Conservation (phyloP, 768 basidiomycete species). For the Lactarius indigo region DNA sequence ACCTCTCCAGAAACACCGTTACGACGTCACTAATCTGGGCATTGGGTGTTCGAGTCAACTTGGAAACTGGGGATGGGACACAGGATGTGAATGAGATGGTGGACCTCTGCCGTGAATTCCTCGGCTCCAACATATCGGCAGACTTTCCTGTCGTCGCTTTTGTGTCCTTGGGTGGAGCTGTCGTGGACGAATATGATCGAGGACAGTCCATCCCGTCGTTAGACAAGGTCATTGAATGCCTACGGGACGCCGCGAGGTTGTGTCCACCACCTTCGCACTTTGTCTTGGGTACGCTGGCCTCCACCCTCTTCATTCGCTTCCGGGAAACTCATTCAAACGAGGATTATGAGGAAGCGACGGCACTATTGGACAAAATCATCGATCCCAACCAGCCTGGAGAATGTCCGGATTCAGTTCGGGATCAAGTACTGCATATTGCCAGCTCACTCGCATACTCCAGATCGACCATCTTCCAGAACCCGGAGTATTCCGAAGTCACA, state of each 20-base stretch:
- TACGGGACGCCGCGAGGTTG: not conserved
- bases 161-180: not conserved
- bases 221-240: not conserved
- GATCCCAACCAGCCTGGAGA: not conserved
- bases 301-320: not conserved
- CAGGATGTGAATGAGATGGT: not conserved
- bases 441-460: not conserved
- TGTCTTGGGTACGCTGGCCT: not conserved
- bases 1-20: not conserved
- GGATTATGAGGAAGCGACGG: not conserved
- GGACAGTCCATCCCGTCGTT: not conserved
- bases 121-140: not conserved
- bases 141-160: not conserved
- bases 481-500: not conserved
- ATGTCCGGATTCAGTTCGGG: not conserved
- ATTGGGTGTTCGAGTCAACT: not conserved
- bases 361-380: not conserved
- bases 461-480: not conserved
- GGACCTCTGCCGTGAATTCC: not conserved
- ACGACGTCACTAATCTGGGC: not conserved
- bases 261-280: not conserved
- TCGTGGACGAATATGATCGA: accelerated
- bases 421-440: too few species aligned
- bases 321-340: not conserved
- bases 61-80: not conserved